Conservation (phyloP, 495 filamentous ascomycete genomes). For the Mytilinidion resinicola region DNA sequence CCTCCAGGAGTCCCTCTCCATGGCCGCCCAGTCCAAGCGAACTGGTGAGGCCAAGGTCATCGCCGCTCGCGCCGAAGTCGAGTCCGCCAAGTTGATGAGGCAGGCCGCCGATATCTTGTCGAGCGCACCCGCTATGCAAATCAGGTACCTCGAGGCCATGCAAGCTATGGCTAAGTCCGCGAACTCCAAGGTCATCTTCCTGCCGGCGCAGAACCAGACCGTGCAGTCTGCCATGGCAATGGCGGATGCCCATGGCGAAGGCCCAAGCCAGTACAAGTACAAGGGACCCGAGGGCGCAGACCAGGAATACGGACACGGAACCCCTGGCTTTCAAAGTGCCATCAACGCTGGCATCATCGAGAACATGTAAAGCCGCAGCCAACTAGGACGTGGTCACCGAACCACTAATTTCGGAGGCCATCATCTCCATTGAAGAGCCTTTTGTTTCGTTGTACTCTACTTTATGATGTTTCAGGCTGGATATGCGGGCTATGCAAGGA, state of each 20-base stretch:
- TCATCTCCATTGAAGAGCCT: too few relatives aligned
- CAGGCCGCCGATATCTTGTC: slow-evolving; percentile 94
- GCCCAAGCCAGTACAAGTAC: slow-evolving; percentile 44
- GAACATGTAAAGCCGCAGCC: slow-evolving; percentile 58
- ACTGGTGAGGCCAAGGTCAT: slow-evolving; percentile 99
- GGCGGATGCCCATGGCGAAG: slow-evolving; percentile 54
- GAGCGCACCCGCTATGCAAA: slow-evolving; percentile 96
- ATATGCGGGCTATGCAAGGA: too few relatives aligned
- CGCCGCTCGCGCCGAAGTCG: slow-evolving; percentile 92
- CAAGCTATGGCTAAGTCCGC: slow-evolving; percentile 96
- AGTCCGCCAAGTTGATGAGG: slow-evolving; percentile 93
- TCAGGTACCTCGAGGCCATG: slow-evolving; percentile 93
- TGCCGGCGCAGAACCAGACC: slow-evolving; percentile 53
- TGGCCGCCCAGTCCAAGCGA: slow-evolving; percentile 99
- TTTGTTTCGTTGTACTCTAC: too few relatives aligned
- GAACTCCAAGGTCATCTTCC: slow-evolving; percentile 95
- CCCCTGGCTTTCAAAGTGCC: slow-evolving; percentile 65
- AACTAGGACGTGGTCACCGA: too few relatives aligned
- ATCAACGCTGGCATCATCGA: slow-evolving; percentile 82
- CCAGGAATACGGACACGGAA: slow-evolving; percentile 47
- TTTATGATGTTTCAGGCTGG: too few relatives aligned
- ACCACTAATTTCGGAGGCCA: too few relatives aligned
- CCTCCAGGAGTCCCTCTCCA: slow-evolving; percentile 93
- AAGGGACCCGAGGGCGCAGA: slow-evolving; percentile 23
- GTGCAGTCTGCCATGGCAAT: slow-evolving; percentile 44